Evolutionary conservation across 2,329 filamentous ascomycete species (phyloP).

Genomic region (Fusarium brevicatenulatum): DNA sequence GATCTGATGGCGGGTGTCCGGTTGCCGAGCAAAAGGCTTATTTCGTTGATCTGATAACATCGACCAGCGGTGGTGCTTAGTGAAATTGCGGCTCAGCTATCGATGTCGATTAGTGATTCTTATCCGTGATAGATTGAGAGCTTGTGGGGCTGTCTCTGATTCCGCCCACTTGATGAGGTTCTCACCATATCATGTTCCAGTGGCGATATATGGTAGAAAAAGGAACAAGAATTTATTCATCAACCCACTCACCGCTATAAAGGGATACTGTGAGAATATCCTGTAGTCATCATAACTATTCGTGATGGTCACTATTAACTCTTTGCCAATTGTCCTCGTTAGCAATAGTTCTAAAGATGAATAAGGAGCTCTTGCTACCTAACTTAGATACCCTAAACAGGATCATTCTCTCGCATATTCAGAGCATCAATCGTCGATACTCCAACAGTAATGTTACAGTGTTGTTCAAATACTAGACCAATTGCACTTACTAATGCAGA

Average conservation of each 20-base stretch:
- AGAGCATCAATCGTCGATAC: not conserved
- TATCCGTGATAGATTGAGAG: not conserved
- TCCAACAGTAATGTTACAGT: not conserved
- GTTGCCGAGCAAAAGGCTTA: conserved; percentile 28
- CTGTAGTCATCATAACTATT: not conserved
- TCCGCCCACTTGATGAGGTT: not conserved
- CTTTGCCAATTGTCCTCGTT: not conserved
- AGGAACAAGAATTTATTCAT: not conserved
- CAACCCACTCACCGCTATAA: not conserved
- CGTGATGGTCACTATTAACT: not conserved
- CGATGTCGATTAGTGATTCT: conserved; percentile 8
- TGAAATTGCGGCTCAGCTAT: conserved; percentile 13
- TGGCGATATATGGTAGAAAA: not conserved
- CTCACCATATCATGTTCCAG: not conserved
- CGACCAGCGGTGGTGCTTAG: conserved; percentile 21
- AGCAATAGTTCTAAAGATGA: not conserved
- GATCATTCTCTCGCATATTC: not conserved
- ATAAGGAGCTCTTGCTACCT: not conserved
- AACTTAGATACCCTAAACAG: not conserved
- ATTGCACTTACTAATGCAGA: not conserved
- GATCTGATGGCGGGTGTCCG: conserved; percentile 9
- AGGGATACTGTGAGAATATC: not conserved
- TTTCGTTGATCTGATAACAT: conserved; percentile 28
- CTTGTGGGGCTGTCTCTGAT: not conserved
- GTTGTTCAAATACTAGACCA: not conserved